Evolutionary conservation across 1,284 basidiomycete species (phyloP).

Genomic region (Apiotrichum laibachii): DNA sequence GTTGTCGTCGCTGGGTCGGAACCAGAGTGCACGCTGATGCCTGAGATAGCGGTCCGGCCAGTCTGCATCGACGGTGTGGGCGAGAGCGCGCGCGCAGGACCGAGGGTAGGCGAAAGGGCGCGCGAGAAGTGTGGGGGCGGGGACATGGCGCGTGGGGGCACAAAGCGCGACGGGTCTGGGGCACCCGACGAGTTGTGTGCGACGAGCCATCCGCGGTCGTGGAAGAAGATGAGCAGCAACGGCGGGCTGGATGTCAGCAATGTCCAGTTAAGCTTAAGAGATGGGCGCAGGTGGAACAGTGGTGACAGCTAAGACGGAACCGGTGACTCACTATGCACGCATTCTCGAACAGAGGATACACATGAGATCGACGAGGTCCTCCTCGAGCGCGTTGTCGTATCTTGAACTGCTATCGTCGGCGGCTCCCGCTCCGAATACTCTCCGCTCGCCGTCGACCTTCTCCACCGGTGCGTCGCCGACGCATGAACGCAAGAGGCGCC

Average conservation of each 20-base stretch:
- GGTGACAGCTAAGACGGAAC: not conserved
- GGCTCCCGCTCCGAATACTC: constrained; percentile 74
- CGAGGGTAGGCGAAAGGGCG: constrained; percentile 56
- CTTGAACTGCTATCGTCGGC: constrained; percentile 46
- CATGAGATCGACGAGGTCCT: constrained; percentile 77
- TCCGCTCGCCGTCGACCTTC: constrained; percentile 67
- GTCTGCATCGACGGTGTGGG: constrained; percentile 9
- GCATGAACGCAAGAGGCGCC: constrained; percentile 79
- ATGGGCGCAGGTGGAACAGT: too few relatives aligned
- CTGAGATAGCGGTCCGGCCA: not conserved
- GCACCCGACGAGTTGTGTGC: constrained; percentile 23
- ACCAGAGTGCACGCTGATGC: not conserved
- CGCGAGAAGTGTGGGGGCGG: too few relatives aligned
- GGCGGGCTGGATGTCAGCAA: constrained; percentile 57
- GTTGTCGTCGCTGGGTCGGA: constrained; percentile 2
- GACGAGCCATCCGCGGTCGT: constrained; percentile 63
- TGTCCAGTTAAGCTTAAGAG: not conserved
- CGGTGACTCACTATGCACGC: constrained; percentile 61
- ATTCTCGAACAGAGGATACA: constrained; percentile 89
- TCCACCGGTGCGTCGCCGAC: constrained; percentile 79
- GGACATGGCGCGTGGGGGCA: too few relatives aligned
- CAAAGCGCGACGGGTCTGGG: not conserved
- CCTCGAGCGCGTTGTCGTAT: constrained; percentile 35
- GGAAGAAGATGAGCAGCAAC: constrained; percentile 91
- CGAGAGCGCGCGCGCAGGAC: constrained; percentile 45